Evolutionary conservation across 257 asterid genomes (phyloP).

Genomic region (Penstemon newberryi): DNA sequence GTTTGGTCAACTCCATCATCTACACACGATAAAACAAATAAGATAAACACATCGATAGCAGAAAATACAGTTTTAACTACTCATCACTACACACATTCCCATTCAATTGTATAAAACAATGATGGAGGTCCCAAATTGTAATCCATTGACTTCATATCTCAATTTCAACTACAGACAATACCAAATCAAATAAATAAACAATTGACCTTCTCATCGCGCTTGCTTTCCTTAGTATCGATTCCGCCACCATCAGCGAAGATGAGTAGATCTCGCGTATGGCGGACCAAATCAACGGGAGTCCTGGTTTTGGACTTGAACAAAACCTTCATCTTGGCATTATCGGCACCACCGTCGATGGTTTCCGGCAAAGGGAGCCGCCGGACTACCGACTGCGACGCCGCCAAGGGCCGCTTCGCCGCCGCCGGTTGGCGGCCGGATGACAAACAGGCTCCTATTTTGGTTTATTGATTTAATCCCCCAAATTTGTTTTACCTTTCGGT

Average conservation of each 20-base stretch:
- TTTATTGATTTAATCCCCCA: not conserved
- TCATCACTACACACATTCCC: not conserved
- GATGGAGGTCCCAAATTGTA: too few species aligned
- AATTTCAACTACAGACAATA: too few species aligned
- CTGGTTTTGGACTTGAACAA: slow-evolving; percentile 79
- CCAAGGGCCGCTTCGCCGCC: slow-evolving; percentile 39
- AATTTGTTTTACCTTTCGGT: not conserved
- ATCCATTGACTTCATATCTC: too few species aligned
- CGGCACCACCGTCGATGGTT: slow-evolving; percentile 32
- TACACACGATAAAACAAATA: slow-evolving; percentile 27
- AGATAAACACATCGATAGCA: slow-evolving; percentile 1
- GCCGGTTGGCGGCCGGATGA: slow-evolving; percentile 56
- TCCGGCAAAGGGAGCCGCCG: slow-evolving; percentile 49
- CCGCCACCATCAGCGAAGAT: slow-evolving; percentile 47
- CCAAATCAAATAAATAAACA: not conserved
- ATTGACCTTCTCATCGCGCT: slow-evolving; percentile 83
- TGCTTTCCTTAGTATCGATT: slow-evolving; percentile 63
- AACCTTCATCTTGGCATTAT: slow-evolving; percentile 58
- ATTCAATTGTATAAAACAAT: not conserved
- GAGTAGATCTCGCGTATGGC: slow-evolving; percentile 90
- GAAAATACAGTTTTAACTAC: not conserved
- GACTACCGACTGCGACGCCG: slow-evolving; percentile 43
- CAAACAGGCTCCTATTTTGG: slow-evolving; percentile 72
- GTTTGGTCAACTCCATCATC: slow-evolving; percentile 78
- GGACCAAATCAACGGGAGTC: slow-evolving; percentile 84